These are phyloP conservation scores for Talaromyces sp. DNA, from an alignment of 2,329 filamentous ascomycete species.

Conservation along the genomic window DNA sequence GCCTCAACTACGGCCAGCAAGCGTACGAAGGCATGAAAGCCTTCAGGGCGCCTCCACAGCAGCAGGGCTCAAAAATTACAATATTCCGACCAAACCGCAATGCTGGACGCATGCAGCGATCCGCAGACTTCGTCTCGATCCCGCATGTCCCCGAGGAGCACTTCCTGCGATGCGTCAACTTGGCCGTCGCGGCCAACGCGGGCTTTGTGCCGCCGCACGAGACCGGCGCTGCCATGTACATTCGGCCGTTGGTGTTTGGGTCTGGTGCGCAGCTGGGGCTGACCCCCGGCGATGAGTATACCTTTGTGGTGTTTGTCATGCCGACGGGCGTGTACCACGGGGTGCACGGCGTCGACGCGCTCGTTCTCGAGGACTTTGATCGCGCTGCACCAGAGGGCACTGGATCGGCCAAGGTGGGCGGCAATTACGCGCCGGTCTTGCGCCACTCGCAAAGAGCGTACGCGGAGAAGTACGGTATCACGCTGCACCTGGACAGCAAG, in stretches of 20 bases:
- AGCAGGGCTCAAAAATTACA: constrained; percentile 59
- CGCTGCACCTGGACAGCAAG: constrained; percentile 83
- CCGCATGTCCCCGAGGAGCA: constrained; percentile 70
- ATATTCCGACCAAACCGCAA: constrained; percentile 88
- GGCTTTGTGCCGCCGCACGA: constrained; percentile 85
- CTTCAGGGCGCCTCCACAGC: constrained; percentile 61
- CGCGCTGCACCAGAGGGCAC: constrained; percentile 87
- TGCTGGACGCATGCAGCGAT: constrained; percentile 77
- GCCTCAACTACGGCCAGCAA: constrained; percentile 94
- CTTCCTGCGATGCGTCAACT: constrained; percentile 70
- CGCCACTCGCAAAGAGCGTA: constrained; percentile 79
- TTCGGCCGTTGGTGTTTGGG: constrained; percentile 84
- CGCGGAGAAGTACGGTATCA: constrained; percentile 82
- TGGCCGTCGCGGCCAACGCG: constrained; percentile 83
- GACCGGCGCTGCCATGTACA: constrained; percentile 87
- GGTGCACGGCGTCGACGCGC: constrained; percentile 74
- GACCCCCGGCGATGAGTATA: constrained; percentile 85
- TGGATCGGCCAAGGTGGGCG: constrained; percentile 87
- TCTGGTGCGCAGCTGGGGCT: constrained; percentile 82
- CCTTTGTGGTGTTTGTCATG: constrained; percentile 81
- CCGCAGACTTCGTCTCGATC: constrained; percentile 75
- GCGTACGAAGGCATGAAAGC: constrained; percentile 98
- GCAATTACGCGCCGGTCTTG: constrained; percentile 91
- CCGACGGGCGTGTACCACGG: constrained; percentile 95
- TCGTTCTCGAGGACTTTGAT: constrained; percentile 91